Conservation (phyloP, 352 stramenopile genomes). For the Phytophthora fragariaefolia region DNA sequence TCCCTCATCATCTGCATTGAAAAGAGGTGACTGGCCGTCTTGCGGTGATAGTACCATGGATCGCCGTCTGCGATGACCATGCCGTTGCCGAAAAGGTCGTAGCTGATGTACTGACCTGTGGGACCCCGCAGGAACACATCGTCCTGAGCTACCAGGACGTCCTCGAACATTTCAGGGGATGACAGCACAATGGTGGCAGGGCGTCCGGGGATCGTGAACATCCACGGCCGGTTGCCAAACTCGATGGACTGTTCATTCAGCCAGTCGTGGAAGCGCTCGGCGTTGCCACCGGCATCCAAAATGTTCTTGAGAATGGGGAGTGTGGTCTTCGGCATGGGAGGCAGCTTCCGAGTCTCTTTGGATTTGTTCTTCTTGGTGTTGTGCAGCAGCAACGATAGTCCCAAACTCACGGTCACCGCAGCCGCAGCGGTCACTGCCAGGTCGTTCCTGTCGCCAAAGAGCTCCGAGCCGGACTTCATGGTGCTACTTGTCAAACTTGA, state of each 20-base stretch:
- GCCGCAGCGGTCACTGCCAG: constrained; percentile 6
- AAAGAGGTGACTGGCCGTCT: constrained; percentile 85
- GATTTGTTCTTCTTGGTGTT: constrained; percentile 19
- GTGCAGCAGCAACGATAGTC: constrained; percentile 23
- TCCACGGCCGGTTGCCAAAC: constrained; percentile 41
- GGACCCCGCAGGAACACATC: constrained; percentile 63
- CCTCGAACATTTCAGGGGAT: constrained; percentile 37
- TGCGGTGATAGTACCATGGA: constrained; percentile 64
- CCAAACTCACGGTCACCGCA: constrained; percentile 24
- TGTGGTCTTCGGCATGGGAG: constrained; percentile 24
- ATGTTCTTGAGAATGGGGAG: constrained; percentile 45
- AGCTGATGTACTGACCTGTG: constrained; percentile 30
- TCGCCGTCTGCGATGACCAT: constrained; percentile 35
- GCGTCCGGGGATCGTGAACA: constrained; percentile 32
- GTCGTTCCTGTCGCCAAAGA: constrained; percentile 11
- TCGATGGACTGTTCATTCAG: constrained; percentile 35
- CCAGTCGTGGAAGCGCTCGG: constrained; percentile 49
- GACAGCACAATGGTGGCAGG: constrained; percentile 43
- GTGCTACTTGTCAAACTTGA: constrained; percentile 2
- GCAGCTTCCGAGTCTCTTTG: constrained; percentile 17
- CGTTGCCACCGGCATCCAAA: constrained; percentile 24
- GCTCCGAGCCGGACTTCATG: constrained; percentile 11
- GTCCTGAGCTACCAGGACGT: constrained; percentile 60
- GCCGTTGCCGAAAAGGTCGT: constrained; percentile 60
- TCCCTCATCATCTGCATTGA: constrained; percentile 48